Base-by-base conservation (phyloP, 2,329 filamentous ascomycete species). In the Zymoseptoria tritici region DNA sequence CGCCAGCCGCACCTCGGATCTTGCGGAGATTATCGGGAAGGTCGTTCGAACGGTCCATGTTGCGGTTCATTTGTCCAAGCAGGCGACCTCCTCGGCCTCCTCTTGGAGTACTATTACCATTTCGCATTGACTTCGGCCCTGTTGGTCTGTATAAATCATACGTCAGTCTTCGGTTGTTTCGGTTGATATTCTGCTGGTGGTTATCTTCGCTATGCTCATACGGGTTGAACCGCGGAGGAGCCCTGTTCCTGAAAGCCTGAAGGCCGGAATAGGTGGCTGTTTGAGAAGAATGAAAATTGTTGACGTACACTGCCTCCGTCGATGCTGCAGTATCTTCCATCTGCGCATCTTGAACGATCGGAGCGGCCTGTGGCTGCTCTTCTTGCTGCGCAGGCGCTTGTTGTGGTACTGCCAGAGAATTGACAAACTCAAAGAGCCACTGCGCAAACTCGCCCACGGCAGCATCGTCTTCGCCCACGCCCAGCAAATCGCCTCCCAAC, bases 351-450 rank as follows among this genome's bases (percentile, higher is more conserved):
- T 85, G 81, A 26, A 58, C 55, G 13, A 62, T 56, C 52, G 59
- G 65, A 49, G 57, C 57, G 49, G 62, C 55, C 36, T 66, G 64
- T 22, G 31, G 21, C 20, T 64, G 62, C 60, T 68, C 61, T 59
- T 59, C 55, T 56, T 64, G 62, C 51, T 58, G 57, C 31, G 58
- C 54, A 22, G 31, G 21, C 49, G 58, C 61, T 49, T 59, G 60
- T 68, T 31, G 70, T 54, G 62, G 75, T 74, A 58, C 72, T 69
- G 87, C 85, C 62, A 94, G 79, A 11, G 78, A 64, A 52, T 88
- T 84, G 62, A 96, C 87, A 73, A 96, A 89, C 58, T 91, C 84
- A 72, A 97, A 97, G n/a, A 99, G 79, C 94, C 94, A 99, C 72
- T 82, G 83, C 62, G 92, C 86, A 72, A 99, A 97, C 57, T 92